A percentile compares a stretch with the other conserved stretches of the same genome.
These are phyloP conservation scores for Candida oleophila DNA, from an alignment of 805 yeast genomes.

Conservation along the genomic window DNA sequence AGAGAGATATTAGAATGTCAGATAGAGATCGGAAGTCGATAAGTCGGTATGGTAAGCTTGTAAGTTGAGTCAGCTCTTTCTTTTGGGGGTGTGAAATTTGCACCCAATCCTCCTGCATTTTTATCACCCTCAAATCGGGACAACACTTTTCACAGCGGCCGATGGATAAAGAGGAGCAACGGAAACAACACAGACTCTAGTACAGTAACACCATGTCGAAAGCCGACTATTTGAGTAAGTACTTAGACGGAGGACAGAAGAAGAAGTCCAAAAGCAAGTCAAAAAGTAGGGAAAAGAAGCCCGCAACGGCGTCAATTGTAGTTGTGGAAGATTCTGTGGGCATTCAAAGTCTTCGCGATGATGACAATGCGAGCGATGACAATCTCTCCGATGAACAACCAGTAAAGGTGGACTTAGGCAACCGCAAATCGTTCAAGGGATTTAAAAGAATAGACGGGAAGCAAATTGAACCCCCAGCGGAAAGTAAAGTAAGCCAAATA, in stretches of 20 bases:
- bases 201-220: constrained; percentile 1
- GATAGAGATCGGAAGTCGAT: too few species aligned
- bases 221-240: constrained; percentile 34
- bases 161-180: too few species aligned
- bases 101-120: too few species aligned
- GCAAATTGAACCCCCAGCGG: background rate
- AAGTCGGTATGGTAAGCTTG: too few species aligned
- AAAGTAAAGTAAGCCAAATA: background rate
- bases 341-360: background rate
- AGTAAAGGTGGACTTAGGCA: constrained; percentile 14
- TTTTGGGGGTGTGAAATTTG: too few species aligned
- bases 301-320: constrained; percentile 2
- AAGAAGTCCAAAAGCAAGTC: constrained; percentile 19
- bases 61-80: too few species aligned
- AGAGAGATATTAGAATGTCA: too few species aligned
- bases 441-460: constrained; percentile 34
- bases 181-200: too few species aligned
- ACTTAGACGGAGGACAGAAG: constrained; percentile 17
- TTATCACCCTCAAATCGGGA: too few species aligned
- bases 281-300: constrained; percentile 7
- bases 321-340: constrained; percentile 4
- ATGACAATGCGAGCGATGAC: constrained; percentile 9
- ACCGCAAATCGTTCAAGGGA: constrained; percentile 22
- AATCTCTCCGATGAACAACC: constrained; percentile 18
- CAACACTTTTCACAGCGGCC: too few species aligned